Base-by-base conservation (phyloP, 73 alveolate species). In the Paramecium octaurelia region DNA sequence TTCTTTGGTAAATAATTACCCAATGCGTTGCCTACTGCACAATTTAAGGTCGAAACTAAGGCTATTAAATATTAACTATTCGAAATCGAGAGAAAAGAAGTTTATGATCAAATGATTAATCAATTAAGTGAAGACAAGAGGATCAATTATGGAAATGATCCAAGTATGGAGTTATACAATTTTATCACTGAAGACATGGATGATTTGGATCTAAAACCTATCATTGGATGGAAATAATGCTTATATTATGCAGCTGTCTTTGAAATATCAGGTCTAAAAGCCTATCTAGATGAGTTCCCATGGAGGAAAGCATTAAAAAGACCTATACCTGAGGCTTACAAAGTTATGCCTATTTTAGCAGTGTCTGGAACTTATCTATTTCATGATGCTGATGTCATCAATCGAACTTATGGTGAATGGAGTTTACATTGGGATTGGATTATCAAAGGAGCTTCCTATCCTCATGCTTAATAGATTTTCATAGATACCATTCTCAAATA, bases 351-450 rank as follows among this genome's bases (percentile, higher is more conserved):
- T 3, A 70, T 89, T 24, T 31, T 70, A 29, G 36, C 92, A 11
- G 85, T 71, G 7, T 89, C 92, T 10, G 50, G 88, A 29, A 70
- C 86, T 46, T 42, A 89, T 70, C 36, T 89, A 8, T 89, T 89
- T 46, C 88, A 89, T 35, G 85, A 89, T 73, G 80, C 94, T 23
- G 71, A 71, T 70, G 84, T 89, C 34, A 70, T 83, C n/a, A 71
- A 89, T 21, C 46, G 94, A 89, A 77, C 94, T 43, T 89, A 89
- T 70, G 88, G 86, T 6, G 94, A 89, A 71, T 89, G 94, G 94
- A 21, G 84, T 73, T 27, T 89, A 21, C 29, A 40, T 71, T 43
- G 88, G 88, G 94, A 89, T 46, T 38, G 86, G 76, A 24, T 89
- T 23, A 71, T 89, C 6, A 89, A 83, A 54, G 94, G 94, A 3